Percentiles rank a stretch among this genome's conserved stretches.
Conservation (phyloP, 2,329 filamentous ascomycete genomes). For the Aureobasidium lini region DNA sequence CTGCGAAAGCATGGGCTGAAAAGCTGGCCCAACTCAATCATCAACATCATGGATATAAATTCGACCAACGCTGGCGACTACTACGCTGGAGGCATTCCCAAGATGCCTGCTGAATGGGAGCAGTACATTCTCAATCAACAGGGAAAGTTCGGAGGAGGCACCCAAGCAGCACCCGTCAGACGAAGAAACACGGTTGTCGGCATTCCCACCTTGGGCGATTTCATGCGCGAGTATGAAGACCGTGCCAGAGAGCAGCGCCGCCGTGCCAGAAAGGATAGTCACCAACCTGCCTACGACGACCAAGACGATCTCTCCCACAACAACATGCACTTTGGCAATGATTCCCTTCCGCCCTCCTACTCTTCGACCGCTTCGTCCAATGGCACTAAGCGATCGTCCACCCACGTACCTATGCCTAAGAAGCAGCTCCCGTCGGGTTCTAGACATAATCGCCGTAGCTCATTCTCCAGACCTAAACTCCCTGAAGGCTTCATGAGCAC, state of each 20-base stretch:
- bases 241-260: background rate
- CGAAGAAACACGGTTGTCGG: constrained; percentile 2
- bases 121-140: background rate
- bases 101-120: background rate
- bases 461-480: background rate
- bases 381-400: background rate
- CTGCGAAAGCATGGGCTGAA: constrained; percentile 10
- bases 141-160: background rate
- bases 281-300: background rate
- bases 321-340: background rate
- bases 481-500: background rate
- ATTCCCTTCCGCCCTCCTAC: background rate
- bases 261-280: background rate
- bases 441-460: background rate
- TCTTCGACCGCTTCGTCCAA: background rate
- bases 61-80: background rate
- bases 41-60: constrained; percentile 4
- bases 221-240: background rate
- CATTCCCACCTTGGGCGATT: constrained; percentile 3
- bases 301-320: constrained; percentile 2
- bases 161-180: background rate
- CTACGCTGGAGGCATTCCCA: constrained; percentile 4
- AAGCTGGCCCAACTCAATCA: background rate
- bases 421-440: constrained; percentile 1
- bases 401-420: background rate